Evolutionary conservation across 305 asterid species (phyloP).

Genomic region (Fraxinus sp.): DNA sequence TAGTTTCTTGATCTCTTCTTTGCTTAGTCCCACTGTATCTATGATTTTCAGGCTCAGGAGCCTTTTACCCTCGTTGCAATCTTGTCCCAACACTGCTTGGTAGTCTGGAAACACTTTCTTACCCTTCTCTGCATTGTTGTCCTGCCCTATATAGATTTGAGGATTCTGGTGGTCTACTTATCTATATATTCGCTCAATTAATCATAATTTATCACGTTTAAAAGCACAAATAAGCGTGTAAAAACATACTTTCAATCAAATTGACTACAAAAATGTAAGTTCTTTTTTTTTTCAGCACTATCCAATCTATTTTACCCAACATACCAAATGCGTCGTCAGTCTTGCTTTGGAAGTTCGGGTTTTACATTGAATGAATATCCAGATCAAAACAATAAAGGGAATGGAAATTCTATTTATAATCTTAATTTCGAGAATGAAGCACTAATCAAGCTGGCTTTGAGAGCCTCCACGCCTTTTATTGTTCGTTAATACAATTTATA

Average conservation of each 20-base stretch:
- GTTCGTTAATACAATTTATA: not conserved
- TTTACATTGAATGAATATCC: not conserved
- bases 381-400: not conserved
- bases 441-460: not conserved
- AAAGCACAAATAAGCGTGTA: not conserved
- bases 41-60: not conserved
- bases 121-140: not conserved
- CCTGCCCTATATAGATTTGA: not conserved
- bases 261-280: not conserved
- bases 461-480: not conserved
- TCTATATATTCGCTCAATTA: not conserved
- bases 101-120: not conserved
- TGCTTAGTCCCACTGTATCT: not conserved
- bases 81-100: not conserved
- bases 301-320: not conserved
- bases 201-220: not conserved
- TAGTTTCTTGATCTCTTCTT: not conserved
- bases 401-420: not conserved
- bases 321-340: not conserved
- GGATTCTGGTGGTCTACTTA: not conserved
- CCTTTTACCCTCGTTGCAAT: not conserved
- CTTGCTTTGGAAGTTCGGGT: not conserved
- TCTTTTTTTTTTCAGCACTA: not conserved
- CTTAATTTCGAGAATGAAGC: not conserved
- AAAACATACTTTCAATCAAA: no score